A percentile compares a stretch with the other conserved stretches of the same genome.
Conservation (phyloP, 257 asterid species). For the Nicotiana otophora region DNA sequence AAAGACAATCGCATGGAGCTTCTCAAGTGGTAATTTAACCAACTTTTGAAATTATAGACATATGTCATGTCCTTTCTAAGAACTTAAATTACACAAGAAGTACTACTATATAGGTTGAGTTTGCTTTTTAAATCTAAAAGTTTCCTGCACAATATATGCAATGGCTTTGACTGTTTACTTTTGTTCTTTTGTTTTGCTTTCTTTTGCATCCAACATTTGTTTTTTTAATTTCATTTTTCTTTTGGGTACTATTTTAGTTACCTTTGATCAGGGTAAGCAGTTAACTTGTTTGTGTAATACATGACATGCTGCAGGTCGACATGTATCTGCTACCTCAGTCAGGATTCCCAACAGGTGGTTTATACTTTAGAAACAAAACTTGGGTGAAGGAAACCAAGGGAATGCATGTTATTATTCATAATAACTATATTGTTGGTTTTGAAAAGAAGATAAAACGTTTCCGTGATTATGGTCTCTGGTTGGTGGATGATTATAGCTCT, state of each 20-base stretch:
- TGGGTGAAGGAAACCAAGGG: constrained; percentile 93
- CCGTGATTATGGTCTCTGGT: constrained; percentile 79
- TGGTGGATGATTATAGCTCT: constrained; percentile 67
- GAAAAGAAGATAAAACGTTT: constrained; percentile 86
- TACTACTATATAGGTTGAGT: no score
- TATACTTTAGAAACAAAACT: constrained; percentile 89
- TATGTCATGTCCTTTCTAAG: no score
- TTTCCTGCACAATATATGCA: not conserved
- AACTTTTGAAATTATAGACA: no score
- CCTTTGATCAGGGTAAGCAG: constrained; percentile 1
- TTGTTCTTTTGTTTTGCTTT: no score
- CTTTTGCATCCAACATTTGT: not conserved
- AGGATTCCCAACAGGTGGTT: constrained; percentile 95
- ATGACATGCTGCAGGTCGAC: constrained; percentile 61
- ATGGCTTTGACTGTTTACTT: not conserved
- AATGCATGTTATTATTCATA: constrained; percentile 81
- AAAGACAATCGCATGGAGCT: no score
- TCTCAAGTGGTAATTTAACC: no score
- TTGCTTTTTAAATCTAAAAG: no score
- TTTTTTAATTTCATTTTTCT: not conserved
- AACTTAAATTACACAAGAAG: no score
- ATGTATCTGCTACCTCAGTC: constrained; percentile 81
- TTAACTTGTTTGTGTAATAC: not conserved
- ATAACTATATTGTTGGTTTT: constrained; percentile 83
- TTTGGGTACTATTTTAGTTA: not conserved